Percentiles rank a stretch among this genome's conserved stretches.
These are phyloP conservation scores for Pseudocercospora fuligena DNA, from an alignment of 2,329 filamentous ascomycete species.

Conservation along the genomic window DNA sequence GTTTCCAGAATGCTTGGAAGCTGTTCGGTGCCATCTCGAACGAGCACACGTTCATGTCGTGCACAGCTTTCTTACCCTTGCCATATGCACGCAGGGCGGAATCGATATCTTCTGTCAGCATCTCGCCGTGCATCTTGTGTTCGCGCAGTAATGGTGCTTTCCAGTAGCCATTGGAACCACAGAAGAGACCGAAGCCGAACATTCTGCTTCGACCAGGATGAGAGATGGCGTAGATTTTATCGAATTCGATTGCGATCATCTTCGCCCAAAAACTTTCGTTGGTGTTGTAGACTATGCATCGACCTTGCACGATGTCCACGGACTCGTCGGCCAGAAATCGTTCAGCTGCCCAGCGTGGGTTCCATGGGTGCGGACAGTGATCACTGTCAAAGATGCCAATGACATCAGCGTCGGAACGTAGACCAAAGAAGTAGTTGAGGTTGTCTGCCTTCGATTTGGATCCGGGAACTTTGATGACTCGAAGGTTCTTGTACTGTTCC, in stretches of 20 bases:
- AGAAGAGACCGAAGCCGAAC: conserved; percentile 56
- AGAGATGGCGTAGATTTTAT: conserved; percentile 58
- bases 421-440: conserved; percentile 54
- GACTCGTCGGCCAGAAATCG: conserved; percentile 49
- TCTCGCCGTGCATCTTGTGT: conserved; percentile 56
- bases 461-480: conserved; percentile 54
- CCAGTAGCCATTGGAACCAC: conserved; percentile 57
- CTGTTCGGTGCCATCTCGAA: conserved; percentile 56
- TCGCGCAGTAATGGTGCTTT: conserved; percentile 49
- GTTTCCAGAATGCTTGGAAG: conserved; percentile 54
- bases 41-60: conserved; percentile 56
- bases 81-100: conserved; percentile 54
- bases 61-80: conserved; percentile 50
- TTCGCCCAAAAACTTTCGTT: conserved; percentile 49
- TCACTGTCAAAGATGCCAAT: conserved; percentile 58
- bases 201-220: conserved; percentile 54
- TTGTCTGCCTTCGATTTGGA: conserved; percentile 58
- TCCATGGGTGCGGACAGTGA: conserved; percentile 57
- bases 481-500: conserved; percentile 46
- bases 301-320: conserved; percentile 56
- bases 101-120: conserved; percentile 58
- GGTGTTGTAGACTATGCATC: conserved; percentile 56
- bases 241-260: conserved; percentile 57
- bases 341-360: conserved; percentile 55
- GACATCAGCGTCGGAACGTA: conserved; percentile 52